phyloP scores from a whole-genome alignment of 2,329 filamentous ascomycete genomes.

The Chalaropsis thielavioides region DNA sequence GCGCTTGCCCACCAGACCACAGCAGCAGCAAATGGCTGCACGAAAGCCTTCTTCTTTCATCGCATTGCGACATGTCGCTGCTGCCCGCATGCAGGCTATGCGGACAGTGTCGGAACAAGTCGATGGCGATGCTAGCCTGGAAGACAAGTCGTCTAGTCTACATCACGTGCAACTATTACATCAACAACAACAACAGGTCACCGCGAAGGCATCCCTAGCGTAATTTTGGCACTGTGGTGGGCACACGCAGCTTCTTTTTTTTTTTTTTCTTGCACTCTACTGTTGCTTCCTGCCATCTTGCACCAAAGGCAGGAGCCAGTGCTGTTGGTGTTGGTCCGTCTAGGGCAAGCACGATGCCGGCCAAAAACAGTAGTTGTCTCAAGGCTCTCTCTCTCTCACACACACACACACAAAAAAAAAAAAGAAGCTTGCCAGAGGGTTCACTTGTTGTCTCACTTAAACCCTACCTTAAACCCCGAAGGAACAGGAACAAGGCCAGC shows the following conservation, averaged over 20 bases:
- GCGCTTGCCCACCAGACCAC: too few species aligned
- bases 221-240: too few species aligned
- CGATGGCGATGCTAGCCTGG: neutral
- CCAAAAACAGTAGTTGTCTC: neutral
- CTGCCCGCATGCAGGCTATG: neutral
- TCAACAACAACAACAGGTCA: neutral
- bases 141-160: neutral
- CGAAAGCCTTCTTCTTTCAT: neutral
- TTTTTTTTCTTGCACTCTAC: neutral
- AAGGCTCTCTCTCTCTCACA: too few species aligned
- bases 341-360: neutral
- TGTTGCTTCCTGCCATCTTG: neutral
- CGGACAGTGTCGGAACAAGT: neutral
- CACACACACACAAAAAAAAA: neutral
- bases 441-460: constrained; percentile 4
- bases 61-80: neutral
- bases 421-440: neutral
- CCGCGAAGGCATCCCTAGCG: neutral
- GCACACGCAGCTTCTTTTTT: neutral
- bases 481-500: constrained; percentile 6
- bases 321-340: neutral
- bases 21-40: too few species aligned
- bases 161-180: constrained; percentile 1
- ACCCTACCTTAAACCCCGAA: constrained; percentile 5
- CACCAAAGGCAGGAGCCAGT: neutral